Base-by-base conservation (phyloP, 768 basidiomycete species). In the Boletus sp. region DNA sequence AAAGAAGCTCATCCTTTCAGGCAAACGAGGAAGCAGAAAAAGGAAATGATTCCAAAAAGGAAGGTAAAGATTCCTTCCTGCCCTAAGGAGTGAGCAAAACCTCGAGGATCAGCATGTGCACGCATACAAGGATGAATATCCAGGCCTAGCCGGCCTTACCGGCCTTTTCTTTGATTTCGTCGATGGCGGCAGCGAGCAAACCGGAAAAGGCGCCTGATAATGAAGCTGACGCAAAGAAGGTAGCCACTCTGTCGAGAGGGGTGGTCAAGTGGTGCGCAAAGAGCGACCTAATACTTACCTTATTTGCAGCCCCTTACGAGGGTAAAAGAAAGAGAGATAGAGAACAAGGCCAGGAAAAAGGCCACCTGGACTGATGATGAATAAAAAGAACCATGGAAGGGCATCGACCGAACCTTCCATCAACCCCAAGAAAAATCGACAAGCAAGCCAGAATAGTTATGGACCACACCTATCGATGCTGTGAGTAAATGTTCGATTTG, bases 181-280 rank as follows among this genome's bases (percentile, higher is more conserved):
- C 64, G 48, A 89, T 85, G 1, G 76, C 84, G 24, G 82, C 74
- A 1, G 86, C 85, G 1, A 89, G 75, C 5, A 89, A 71, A 45
- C 87, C 87, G 5, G 84, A 85, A 61, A 86, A 85, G 0, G 83
- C 80, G 2, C 84, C 83, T 0, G 84, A 78, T 4, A 83, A 73
- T 24, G 83, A 83, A 3, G 83, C 77, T 5, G 75, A 66, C 1
- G 72, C 72, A 52, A 73, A 77, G 58, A 78, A 78, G 1, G 68
- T 50, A 0, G 77, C 74, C 44, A 78, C 63, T n/a, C 78, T 78
- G 15, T 7, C 15, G 15, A 37, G 5, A 37, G 7, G 10, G 12
- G 15, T 37, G 37, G 33, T 37, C 15, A 37, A 15, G 11, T 37
- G 11, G 33, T 37, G 1, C 33, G 33, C 33, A 8, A 35, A 37